Percentiles rank a stretch among this genome's conserved stretches.
phyloP scores from a whole-genome alignment of 371 early-diverging fungal species.

The Circinella umbellata region DNA sequence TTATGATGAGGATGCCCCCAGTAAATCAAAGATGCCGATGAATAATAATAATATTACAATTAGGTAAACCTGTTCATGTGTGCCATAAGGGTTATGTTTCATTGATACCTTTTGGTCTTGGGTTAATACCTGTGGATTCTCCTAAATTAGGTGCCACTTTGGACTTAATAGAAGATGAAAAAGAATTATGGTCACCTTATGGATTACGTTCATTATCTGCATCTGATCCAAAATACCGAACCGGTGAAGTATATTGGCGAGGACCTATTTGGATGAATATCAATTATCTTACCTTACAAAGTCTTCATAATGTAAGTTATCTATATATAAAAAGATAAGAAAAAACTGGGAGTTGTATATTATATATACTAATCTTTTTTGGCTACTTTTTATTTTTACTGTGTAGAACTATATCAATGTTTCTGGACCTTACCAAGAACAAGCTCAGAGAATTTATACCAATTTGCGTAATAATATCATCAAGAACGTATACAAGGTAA shows the following conservation, averaged over 20 bases:
- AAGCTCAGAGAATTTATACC: constrained; percentile 75
- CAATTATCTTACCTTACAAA: constrained; percentile 84
- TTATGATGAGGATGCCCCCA: no score
- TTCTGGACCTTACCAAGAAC: constrained; percentile 72
- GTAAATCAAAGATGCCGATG: neutral
- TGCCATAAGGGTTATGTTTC: constrained; percentile 91
- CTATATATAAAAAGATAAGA: no score
- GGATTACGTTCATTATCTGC: constrained; percentile 85
- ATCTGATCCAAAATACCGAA: constrained; percentile 73
- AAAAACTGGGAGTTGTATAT: no score
- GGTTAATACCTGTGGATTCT: constrained; percentile 74
- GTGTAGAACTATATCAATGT: constrained; percentile 67
- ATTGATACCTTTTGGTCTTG: constrained; percentile 83
- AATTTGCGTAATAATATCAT: constrained; percentile 80
- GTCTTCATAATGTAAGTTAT: constrained; percentile 65
- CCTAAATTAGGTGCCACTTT: constrained; percentile 72
- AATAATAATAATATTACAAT: no score
- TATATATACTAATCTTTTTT: no score
- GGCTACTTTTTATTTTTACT: neutral
- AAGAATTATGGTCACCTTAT: constrained; percentile 84
- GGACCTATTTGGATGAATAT: constrained; percentile 96
- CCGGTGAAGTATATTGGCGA: constrained; percentile 94
- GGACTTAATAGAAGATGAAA: constrained; percentile 73
- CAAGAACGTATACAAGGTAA: constrained; percentile 74
- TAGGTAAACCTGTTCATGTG: constrained; percentile 61